Evolutionary conservation across 495 filamentous ascomycete species (phyloP).

Genomic region (Neurospora africana): DNA sequence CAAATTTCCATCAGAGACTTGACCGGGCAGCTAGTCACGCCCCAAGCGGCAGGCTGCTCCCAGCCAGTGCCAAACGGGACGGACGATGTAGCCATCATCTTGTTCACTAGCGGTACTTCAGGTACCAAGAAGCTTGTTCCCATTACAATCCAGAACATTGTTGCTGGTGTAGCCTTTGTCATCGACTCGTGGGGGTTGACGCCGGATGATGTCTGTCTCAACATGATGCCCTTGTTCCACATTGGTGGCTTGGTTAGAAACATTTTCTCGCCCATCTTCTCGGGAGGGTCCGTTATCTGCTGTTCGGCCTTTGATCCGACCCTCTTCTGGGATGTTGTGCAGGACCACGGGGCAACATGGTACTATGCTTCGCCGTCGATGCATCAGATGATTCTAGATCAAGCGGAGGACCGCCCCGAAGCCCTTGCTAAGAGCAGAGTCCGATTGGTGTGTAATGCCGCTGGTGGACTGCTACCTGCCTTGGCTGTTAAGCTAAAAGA

Average conservation of each 20-base stretch:
- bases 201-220: constrained; percentile 27
- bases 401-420: constrained; percentile 17
- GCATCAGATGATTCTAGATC: constrained; percentile 33
- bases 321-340: constrained; percentile 38
- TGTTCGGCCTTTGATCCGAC: constrained; percentile 37
- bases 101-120: constrained; percentile 38
- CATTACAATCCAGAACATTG: constrained; percentile 26
- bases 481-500: constrained; percentile 27
- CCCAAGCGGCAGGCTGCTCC: background rate
- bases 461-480: constrained; percentile 31
- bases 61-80: constrained; percentile 3
- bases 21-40: background rate
- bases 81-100: constrained; percentile 29
- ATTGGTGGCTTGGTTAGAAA: constrained; percentile 33
- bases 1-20: background rate
- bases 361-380: constrained; percentile 42
- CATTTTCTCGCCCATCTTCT: constrained; percentile 30
- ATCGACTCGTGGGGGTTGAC: constrained; percentile 32
- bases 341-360: constrained; percentile 31
- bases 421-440: constrained; percentile 28
- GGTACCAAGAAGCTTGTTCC: constrained; percentile 38
- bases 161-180: constrained; percentile 27
- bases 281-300: constrained; percentile 33
- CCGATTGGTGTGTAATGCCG: constrained; percentile 35
- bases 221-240: constrained; percentile 40